Evolutionary conservation across 1,139 yeast genomes (phyloP).

Genomic region (Trichomonascaceae sp.): DNA sequence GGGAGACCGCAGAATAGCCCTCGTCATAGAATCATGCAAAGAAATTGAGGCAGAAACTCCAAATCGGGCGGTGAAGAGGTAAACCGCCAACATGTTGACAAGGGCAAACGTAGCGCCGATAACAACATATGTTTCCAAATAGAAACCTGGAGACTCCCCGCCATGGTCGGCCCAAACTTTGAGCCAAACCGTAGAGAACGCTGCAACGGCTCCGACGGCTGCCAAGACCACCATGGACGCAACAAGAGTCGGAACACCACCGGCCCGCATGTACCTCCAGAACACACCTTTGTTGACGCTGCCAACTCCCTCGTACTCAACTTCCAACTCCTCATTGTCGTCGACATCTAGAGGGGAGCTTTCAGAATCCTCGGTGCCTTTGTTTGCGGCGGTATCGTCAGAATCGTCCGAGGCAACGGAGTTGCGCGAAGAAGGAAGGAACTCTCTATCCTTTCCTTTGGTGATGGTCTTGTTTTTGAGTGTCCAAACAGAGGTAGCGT

Average conservation of each 20-base stretch:
- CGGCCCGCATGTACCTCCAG: constrained; percentile 68
- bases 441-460: too few relatives aligned
- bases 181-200: constrained; percentile 70
- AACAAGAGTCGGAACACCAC: constrained; percentile 58
- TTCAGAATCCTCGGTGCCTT: neutral
- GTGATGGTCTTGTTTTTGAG: too few relatives aligned
- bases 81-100: constrained; percentile 45
- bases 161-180: constrained; percentile 94
- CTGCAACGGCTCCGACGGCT: constrained; percentile 45
- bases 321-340: constrained; percentile 22
- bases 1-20: constrained; percentile 62
- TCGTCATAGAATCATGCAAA: constrained; percentile 69
- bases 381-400: constrained; percentile 9
- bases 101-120: constrained; percentile 54
- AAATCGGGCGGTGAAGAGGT: constrained; percentile 65
- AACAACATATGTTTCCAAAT: constrained; percentile 55
- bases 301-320: constrained; percentile 38
- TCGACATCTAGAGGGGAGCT: constrained; percentile 8
- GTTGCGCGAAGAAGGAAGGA: constrained; percentile 8
- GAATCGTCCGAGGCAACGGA: constrained; percentile 37
- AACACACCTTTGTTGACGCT: constrained; percentile 38
- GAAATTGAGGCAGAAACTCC: constrained; percentile 68
- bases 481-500: constrained; percentile 41
- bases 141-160: constrained; percentile 51
- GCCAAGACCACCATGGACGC: constrained; percentile 34